Conservation (phyloP, 176 grass and related monocot genomes). For the Tillandsia fasciculata region DNA sequence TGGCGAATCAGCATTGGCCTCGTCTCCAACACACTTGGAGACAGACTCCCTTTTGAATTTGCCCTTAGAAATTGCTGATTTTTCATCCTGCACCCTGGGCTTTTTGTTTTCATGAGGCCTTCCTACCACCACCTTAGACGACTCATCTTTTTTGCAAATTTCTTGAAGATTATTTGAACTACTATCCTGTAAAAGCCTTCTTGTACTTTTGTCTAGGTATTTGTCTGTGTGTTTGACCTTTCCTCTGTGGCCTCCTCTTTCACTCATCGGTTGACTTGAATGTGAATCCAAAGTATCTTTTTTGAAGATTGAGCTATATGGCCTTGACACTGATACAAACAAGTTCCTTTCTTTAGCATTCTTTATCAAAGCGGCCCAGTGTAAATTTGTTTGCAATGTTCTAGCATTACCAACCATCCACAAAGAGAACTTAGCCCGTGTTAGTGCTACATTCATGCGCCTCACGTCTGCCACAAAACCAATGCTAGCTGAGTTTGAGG, state of each 20-base stretch:
- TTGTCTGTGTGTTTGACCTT: constrained; percentile 20
- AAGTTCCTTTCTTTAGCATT: constrained; percentile 68
- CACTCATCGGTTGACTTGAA: constrained; percentile 22
- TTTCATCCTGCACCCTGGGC: constrained; percentile 17
- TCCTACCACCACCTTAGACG: constrained; percentile 7
- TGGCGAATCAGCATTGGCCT: constrained; percentile 15
- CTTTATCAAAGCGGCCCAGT: constrained; percentile 71
- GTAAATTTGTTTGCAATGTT: constrained; percentile 64
- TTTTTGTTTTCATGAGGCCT: constrained; percentile 18
- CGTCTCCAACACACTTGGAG: constrained; percentile 14
- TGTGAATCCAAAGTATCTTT: constrained; percentile 19
- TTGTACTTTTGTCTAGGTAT: constrained; percentile 20
- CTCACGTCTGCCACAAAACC: constrained; percentile 98
- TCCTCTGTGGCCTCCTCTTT: constrained; percentile 19
- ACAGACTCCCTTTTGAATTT: constrained; percentile 11
- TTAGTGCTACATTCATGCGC: constrained; percentile 97
- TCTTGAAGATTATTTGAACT: neutral
- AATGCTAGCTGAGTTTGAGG: constrained; percentile 44
- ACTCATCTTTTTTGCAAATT: neutral
- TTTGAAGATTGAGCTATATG: constrained; percentile 55
- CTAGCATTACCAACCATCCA: constrained; percentile 92
- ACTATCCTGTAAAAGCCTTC: constrained; percentile 1
- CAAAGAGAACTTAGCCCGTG: constrained; percentile 75
- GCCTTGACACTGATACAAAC: constrained; percentile 45
- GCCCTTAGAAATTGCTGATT: constrained; percentile 15